Evolutionary conservation across 2,329 filamentous ascomycete genomes (phyloP), one percentile per base, ranked within the genome.

Genomic region (Cladophialophora carrionii): DNA sequence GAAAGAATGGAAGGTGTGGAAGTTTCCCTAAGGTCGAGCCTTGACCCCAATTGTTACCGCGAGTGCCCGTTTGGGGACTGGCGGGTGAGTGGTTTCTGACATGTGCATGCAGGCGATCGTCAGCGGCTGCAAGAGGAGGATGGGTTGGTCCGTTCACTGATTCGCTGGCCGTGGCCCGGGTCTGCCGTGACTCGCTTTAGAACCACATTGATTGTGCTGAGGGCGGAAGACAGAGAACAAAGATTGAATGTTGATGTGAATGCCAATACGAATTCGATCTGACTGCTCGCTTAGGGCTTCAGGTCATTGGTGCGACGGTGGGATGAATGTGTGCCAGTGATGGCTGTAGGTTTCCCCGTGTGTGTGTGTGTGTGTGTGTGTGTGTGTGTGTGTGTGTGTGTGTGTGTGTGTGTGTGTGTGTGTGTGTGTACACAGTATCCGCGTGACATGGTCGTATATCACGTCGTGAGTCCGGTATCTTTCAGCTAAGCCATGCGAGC

Each of bases 81-180:
- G 20, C n/a, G 10, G 46, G 34, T 60, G 57, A 51, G 57, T 32
- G 31, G 43, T 60, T 60, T 60, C 32, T 60, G 22, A 22, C 56
- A 46, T 20, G 34, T 34, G 5, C 58, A 61, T 61, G 58, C 51
- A 43, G 43, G 14, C 31, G 32, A 37, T 53, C 55, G 54, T 63
- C 61, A 63, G 54, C 61, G 61, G 61, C 61, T 58, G 61, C 46
- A 58, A 52, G 31, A 26, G 9, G 52, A 14, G 22, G n/a, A 51
- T 14, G 31, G 26, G 9, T 4, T 26, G 24, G 17, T 8, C 7
- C 12, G 24, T 46, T n/a, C 17, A 8, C 20, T 52, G 54, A 58
- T 58, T 63, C 54, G 61, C 7, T 10, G 34, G 17, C 41, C n/a
- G 14, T 6, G 22, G 14, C n/a, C n/a, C 60, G 17, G 17, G 31